Conservation (phyloP, 1,139 yeast species). For the Kodamaea derodonti region DNA sequence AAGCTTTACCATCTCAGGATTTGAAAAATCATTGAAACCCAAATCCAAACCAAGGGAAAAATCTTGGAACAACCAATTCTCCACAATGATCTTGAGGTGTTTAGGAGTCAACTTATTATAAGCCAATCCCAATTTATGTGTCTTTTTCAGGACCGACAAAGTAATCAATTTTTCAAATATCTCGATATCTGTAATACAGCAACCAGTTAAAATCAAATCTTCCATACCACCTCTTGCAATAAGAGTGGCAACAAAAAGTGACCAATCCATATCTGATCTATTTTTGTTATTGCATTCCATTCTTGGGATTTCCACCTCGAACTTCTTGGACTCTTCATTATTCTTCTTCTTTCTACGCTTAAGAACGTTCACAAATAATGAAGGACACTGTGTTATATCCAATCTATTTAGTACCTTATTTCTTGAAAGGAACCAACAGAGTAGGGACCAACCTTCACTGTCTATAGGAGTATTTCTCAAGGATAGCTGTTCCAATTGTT, state of each 20-base stretch:
- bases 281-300: constrained; percentile 58
- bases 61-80: constrained; percentile 34
- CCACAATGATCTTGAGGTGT: constrained; percentile 49
- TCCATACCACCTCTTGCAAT: constrained; percentile 71
- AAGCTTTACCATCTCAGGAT: constrained; percentile 24
- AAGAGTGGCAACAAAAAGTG: constrained; percentile 62
- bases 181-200: constrained; percentile 54
- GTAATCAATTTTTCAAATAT: constrained; percentile 57
- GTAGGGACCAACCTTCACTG: constrained; percentile 64
- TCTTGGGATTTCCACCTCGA: constrained; percentile 35
- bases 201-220: constrained; percentile 67
- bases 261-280: constrained; percentile 76
- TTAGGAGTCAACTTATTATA: constrained; percentile 53
- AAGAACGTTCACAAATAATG: constrained; percentile 54
- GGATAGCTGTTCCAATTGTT: constrained; percentile 61
- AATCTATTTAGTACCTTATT: constrained; percentile 52
- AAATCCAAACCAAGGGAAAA: constrained; percentile 57
- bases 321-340: constrained; percentile 16
- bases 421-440: constrained; percentile 68
- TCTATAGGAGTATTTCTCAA: constrained; percentile 69
- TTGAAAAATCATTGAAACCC: constrained; percentile 64
- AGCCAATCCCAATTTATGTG: constrained; percentile 63
- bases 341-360: constrained; percentile 32
- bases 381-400: constrained; percentile 71
- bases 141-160: constrained; percentile 48